Base-by-base conservation (phyloP, 176 grass and related monocot species). In the Metroxylon sagu region DNA sequence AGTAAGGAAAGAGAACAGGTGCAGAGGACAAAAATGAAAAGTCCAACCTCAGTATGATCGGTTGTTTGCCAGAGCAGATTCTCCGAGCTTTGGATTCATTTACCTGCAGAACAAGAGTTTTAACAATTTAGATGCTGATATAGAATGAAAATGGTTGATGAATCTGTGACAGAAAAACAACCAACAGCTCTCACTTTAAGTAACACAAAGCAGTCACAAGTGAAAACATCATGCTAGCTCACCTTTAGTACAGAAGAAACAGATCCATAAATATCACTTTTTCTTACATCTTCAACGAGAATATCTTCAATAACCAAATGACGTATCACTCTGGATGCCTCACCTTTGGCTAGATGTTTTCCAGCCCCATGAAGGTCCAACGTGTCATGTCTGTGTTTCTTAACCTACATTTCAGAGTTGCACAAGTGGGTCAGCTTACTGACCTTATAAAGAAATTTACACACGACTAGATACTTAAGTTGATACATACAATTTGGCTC, bases 341-440 rank as follows among this genome's bases (percentile, higher is more conserved):
- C 84, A 18, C 84, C 73, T 83, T 88, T 97, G 29, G 68, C 62
- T 15, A 91, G 71, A 75, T 70, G 61, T 69, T 85, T 97, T 56
- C 93, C 93, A 78, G 87, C 87, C 71, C 87, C 93, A 54, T 97
- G 93, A 88, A 97, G 87, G 62, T 15, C 2, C 18, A 91, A 72
- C 27, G 1, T 70, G 57, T 97, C 76, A 82, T 97, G 93, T 26
- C 35, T 58, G 6, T 76, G 82, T 72, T 91, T 97, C 81, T 88
- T 97, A 71, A 97, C 85, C 87, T 91, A 66, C 43, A 57, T 6
- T 21, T 65, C 21, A 69, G 30, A 39, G 49, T 31, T 19, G 48
- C 48, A 62, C 35, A n/a, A 54, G 14, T 8, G 18, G 21, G 19
- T 39, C 62, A 54, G 35, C 8, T 43, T 43, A 43, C 35, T 43